Conservation (phyloP, 2,329 filamentous ascomycete species). For the Grosmannia huntii region DNA sequence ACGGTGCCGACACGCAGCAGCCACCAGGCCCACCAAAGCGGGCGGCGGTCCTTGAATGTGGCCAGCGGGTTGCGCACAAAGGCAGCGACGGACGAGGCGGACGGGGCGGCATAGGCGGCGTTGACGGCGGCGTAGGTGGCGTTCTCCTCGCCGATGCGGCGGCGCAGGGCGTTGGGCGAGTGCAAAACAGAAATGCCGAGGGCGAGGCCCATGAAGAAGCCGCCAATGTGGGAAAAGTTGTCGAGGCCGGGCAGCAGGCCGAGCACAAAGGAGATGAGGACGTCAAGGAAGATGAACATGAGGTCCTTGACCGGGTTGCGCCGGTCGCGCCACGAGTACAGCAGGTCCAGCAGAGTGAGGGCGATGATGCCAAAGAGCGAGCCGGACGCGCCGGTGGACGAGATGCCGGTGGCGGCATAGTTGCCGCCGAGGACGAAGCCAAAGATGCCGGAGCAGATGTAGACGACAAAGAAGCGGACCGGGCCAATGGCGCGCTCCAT, state of each 20-base stretch:
- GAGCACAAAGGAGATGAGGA: conserved; percentile 81
- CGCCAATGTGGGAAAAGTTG: conserved; percentile 95
- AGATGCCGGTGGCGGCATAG: conserved; percentile 68
- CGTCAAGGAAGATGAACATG: conserved; percentile 74
- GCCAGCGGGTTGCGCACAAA: conserved; percentile 52
- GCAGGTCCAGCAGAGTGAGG: conserved; percentile 72
- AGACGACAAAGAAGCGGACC: conserved; percentile 79
- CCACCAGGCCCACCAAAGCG: conserved; percentile 98
- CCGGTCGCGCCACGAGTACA: conserved; percentile 85
- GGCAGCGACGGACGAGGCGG: conserved; percentile 23
- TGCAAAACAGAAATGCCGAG: conserved; percentile 80
- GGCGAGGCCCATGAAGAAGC: conserved; percentile 82
- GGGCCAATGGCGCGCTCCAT: conserved; percentile 87
- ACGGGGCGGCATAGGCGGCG: conserved; percentile 26
- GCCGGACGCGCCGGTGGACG: conserved; percentile 82
- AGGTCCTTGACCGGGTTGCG: conserved; percentile 67
- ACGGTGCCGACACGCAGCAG: conserved; percentile 66
- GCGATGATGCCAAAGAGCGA: conserved; percentile 86
- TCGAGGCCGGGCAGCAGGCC: conserved; percentile 86
- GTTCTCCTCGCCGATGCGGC: conserved; percentile 56
- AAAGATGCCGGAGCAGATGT: conserved; percentile 84
- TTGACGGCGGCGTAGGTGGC: conserved; percentile 60
- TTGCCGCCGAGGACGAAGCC: conserved; percentile 93
- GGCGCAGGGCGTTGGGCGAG: conserved; percentile 68
- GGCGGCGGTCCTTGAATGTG: conserved; percentile 88